A percentile compares a stretch with the other conserved stretches of the same genome.
phyloP scores from a whole-genome alignment of 2,329 filamentous ascomycete genomes.

The Aspergillus japonicus region DNA sequence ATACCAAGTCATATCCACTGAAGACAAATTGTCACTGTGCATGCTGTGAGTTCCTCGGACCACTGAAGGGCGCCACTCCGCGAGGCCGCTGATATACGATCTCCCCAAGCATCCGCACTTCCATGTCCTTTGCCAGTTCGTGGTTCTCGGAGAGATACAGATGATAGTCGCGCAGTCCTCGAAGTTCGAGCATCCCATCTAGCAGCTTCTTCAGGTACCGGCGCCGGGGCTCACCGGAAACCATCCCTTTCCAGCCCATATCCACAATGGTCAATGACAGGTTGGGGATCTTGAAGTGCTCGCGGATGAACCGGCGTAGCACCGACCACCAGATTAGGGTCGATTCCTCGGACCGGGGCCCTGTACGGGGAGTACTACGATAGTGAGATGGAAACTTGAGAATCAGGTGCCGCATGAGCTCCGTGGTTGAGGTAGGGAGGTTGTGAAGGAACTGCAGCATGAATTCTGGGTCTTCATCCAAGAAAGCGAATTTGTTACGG shows the following conservation, averaged over 20 bases:
- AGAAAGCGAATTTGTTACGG: slow-evolving; percentile 21
- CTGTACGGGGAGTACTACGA: slow-evolving; percentile 8
- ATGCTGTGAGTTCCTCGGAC: background rate
- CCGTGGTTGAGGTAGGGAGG: slow-evolving; percentile 21
- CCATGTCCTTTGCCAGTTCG: slow-evolving; percentile 19
- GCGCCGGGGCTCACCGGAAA: slow-evolving; percentile 5
- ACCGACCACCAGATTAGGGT: slow-evolving; percentile 23
- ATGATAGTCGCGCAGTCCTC: slow-evolving; percentile 20
- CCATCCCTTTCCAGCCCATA: slow-evolving; percentile 10
- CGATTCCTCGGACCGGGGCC: slow-evolving; percentile 10
- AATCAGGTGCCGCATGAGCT: slow-evolving; percentile 20
- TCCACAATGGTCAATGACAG: slow-evolving; percentile 25
- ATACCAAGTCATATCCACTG: background rate
- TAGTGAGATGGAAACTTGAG: slow-evolving; percentile 22
- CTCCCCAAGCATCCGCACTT: slow-evolving; percentile 15
- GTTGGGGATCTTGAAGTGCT: slow-evolving; percentile 24
- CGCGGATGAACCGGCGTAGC: slow-evolving; percentile 29
- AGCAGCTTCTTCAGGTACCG: slow-evolving; percentile 21
- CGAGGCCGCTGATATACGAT: background rate
- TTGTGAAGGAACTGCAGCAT: slow-evolving; percentile 21
- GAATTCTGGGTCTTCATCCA: slow-evolving; percentile 24
- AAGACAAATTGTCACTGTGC: background rate
- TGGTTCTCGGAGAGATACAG: slow-evolving; percentile 22
- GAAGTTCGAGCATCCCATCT: slow-evolving; percentile 19
- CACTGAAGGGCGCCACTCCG: background rate